Evolutionary conservation across 2,329 filamentous ascomycete species (phyloP), one percentile per base, ranked within the genome.

Genomic region (Leptographium wingfieldii): DNA sequence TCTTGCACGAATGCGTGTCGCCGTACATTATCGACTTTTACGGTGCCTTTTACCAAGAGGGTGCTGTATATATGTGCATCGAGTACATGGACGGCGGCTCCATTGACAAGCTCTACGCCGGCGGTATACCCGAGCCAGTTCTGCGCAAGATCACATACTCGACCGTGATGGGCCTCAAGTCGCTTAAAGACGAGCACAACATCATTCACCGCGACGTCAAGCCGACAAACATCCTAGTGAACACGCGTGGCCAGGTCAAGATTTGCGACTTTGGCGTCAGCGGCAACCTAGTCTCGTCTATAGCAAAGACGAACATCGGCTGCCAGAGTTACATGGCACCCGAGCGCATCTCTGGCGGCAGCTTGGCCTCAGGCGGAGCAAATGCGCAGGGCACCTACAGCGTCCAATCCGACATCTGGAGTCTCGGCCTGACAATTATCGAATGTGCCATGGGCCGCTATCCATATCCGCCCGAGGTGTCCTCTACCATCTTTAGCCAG

Each of bases 261-360:
- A 96, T 99, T 61, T 99, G 94, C 73, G 94, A 99, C 73, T 99
- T 99, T 71, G 94, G 94, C 60, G 94, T 99, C 59, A 95, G 89
- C 66, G 94, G 94, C 58, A 99, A 99, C 68, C 76, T 99, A 29
- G 94, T 99, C 27, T 92, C 94, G 29, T 96, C 91, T 75, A 97
- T 97, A 68, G 94, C 94, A 57, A 96, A 95, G 74, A 99, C 94
- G 33, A 99, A 99, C 70, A 99, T 99, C 68, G 94, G 94, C 48
- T 99, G 94, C 69, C 94, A 99, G 74, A 96, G 92, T 69, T 99
- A 99, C 75, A 99, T 99, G 94, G 94, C 94, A 0, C 94, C 94
- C 0, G 94, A 99, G 73, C 80, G 94, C 65, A 99, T 99, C 68
- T 90, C 90, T 10, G 90, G 90, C 56, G 91, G 92, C 60, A 87